Base-by-base conservation (phyloP, 2,329 filamentous ascomycete species). In the Claviceps sp. region DNA sequence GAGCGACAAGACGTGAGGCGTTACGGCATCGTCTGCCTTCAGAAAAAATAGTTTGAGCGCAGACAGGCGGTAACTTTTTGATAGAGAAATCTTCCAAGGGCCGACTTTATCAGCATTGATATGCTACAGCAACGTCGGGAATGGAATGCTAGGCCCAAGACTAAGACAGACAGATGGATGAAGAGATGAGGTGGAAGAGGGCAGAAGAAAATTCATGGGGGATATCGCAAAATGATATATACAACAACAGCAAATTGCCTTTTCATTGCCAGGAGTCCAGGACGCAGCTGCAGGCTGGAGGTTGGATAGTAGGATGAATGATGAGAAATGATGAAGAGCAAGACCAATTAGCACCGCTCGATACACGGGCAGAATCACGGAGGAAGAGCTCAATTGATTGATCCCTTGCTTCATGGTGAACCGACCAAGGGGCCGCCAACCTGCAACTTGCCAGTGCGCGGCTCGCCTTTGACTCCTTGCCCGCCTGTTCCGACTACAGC, bases 171-270 rank as follows among this genome's bases (percentile, higher is more conserved):
- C 37, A 16, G 46, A 16, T 16, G n/a, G 13, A 17, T 22, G 13
- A 23, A 26, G n/a, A 23, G 23, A 37, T 17, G 44, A 52, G 34
- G 13, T 42, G n/a, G 45, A 36, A 8, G 50, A 4, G 26, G 34
- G 45, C 39, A 40, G 20, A n/a, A 49, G 17, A 39, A 34, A n/a
- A 16, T 2, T 16, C 9, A 34, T 34, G n/a, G 44, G 47, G 29
- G 44, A 52, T 3, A 20, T 6, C n/a, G 29, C 5, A 44, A 49
- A 47, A 50, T 47, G 39, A 52, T 50, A 52, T 52, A 50, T 37
- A 39, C 47, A 29, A n/a, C 23, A 37, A 26, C 43, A n/a, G 48
- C 47, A 20, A 42, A 49, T 38, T 9, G 37, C 17, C 16, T 20
- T 6, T 36, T 34, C 16, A 34, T 36, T 20, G 45, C 14, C n/a